Base-by-base conservation (phyloP, 306 rosid species). In the Alnus glutinosa region DNA sequence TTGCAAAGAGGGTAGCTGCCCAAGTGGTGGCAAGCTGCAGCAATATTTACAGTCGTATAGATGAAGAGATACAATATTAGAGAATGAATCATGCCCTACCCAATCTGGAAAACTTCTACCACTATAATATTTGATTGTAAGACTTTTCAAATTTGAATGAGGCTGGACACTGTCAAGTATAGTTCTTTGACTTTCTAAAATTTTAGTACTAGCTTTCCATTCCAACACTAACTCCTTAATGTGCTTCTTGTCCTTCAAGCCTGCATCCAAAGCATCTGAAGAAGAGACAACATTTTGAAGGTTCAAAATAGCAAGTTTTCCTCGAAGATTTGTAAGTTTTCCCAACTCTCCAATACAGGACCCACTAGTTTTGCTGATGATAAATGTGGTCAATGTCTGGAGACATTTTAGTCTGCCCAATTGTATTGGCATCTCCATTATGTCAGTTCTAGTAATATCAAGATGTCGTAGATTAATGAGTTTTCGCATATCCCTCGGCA, bases 401-500 rank as follows among this genome's bases (percentile, higher is more conserved):
- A 85, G 83, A 37, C 72, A 11, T 68, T 74, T 81, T 4, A 85
- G 6, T 54, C 19, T 48, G 9, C 78, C 75, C 30, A 81, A 18
- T 4, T 78, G 34, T 16, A 18, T 11, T 6, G 80, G 85, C 85
- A 84, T 84, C 58, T 62, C 39, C 3, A 0, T 52, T 2, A 84
- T 50, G 4, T 34, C 37, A 1, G 28, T 54, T 9, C 30, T 68
- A 6, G 57, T 32, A 15, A 74, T 68, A 52, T 84, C 80, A 54
- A 84, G 81, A 36, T 73, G 68, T 7, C 80, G 75, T 69, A 81
- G 14, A 54, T 80, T 80, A n/a, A 77, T 28, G 16, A 84, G 80
- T 46, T 37, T 80, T 14, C 39, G 59, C 80, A 81, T 55, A 51
- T 81, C 54, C 19, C 8, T 4, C 0, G 80, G 88, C 42, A 85